Conservation (phyloP, 345 rosid genomes). For the Citrus glauca region DNA sequence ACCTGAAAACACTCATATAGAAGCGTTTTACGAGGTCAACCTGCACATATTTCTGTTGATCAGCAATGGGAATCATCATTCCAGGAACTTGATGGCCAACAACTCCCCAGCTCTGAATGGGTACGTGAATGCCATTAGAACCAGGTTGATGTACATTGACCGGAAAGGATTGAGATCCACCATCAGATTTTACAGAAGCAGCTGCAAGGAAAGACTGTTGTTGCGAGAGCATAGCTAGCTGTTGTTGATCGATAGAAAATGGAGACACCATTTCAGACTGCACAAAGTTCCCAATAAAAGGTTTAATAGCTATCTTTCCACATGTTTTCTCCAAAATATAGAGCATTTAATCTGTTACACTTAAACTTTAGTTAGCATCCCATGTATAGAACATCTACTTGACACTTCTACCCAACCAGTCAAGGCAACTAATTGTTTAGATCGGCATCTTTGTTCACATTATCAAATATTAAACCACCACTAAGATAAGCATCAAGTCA, state of each 20-base stretch:
- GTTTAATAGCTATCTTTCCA: not conserved
- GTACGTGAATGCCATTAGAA: conserved; percentile 18
- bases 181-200: conserved; percentile 26
- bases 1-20: not conserved
- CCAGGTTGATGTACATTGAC: conserved; percentile 8
- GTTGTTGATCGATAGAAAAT: conserved; percentile 47
- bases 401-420: not conserved
- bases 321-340: not conserved
- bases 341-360: not conserved
- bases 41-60: conserved; percentile 34
- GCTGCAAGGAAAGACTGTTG: conserved; percentile 34
- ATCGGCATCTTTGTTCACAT: not conserved
- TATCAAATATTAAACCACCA: not conserved
- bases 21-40: conserved; percentile 18
- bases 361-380: not conserved
- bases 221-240: conserved; percentile 42
- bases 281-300: conserved; percentile 7
- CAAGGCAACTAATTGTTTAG: not conserved
- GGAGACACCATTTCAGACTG: conserved; percentile 56
- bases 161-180: conserved; percentile 21
- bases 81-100: conserved; percentile 36
- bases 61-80: conserved; percentile 18
- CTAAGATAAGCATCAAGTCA: not conserved
- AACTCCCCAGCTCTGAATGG: conserved; percentile 19
- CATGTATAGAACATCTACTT: not conserved